Conservation (phyloP, 106 monocot genomes). For the Iris macrosiphon region DNA sequence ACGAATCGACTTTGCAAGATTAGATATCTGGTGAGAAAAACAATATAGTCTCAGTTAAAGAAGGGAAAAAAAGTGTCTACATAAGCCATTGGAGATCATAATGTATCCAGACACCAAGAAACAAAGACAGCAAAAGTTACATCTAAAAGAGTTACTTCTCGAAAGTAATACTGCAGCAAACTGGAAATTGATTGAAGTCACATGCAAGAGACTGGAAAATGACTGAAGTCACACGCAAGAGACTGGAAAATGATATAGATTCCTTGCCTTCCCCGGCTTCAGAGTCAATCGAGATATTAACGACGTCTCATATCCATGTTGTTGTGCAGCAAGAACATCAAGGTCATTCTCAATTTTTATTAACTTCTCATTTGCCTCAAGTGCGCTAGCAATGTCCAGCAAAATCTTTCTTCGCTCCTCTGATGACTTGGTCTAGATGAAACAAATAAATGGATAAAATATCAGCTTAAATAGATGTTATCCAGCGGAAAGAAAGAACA, state of each 20-base stretch:
- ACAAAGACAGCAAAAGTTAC: not conserved
- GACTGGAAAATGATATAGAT: not conserved
- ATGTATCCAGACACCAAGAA: not conserved
- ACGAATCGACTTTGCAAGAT: slow-evolving; percentile 73
- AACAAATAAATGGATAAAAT: not conserved
- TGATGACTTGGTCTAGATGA: slow-evolving; percentile 51
- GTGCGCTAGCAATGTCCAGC: slow-evolving; percentile 69
- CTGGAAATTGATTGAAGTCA: not conserved
- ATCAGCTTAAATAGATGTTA: not conserved
- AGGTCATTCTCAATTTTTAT: slow-evolving; percentile 78
- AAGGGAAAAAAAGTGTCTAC: too few species aligned
- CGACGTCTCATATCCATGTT: slow-evolving; percentile 64
- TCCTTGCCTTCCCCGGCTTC: slow-evolving; percentile 75
- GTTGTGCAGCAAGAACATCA: slow-evolving; percentile 62
- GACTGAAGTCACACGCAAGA: not conserved
- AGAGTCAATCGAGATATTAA: slow-evolving; percentile 73
- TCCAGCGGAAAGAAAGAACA: not conserved
- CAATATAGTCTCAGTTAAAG: too few species aligned
- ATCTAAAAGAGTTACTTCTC: not conserved
- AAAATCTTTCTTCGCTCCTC: slow-evolving; percentile 72
- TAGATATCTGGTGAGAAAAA: slow-evolving; percentile 77
- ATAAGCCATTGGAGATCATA: too few species aligned
- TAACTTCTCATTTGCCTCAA: slow-evolving; percentile 65
- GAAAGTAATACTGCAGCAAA: not conserved
- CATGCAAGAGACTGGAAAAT: not conserved